Conservation (phyloP, 2,329 filamentous ascomycete species). For the Aspergillus pseudoviridinutans region DNA sequence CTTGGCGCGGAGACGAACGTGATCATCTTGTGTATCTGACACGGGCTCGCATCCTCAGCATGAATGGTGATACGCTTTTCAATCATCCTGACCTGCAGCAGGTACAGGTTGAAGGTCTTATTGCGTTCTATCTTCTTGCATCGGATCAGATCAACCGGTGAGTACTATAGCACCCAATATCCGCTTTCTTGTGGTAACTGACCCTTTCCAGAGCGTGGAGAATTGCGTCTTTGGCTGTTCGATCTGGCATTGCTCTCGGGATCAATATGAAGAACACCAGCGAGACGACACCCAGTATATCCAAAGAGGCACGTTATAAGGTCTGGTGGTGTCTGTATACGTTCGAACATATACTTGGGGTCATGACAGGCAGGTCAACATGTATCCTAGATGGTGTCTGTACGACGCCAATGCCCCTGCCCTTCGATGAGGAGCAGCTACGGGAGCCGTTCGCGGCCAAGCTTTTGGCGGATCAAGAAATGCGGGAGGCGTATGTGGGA, state of each 20-base stretch:
- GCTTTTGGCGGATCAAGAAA: conserved; percentile 26
- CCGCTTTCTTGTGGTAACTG: background rate
- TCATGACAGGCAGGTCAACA: conserved; percentile 45
- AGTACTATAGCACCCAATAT: conserved; percentile 5
- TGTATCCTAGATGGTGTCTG: conserved; percentile 42
- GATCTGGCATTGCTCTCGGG: conserved; percentile 41
- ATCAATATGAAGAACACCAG: conserved; percentile 44
- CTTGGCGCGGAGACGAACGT: conserved; percentile 39
- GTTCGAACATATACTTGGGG: conserved; percentile 42
- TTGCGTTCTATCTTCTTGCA: conserved; percentile 42
- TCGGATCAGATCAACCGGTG: conserved; percentile 44
- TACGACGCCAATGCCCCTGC: conserved; percentile 40
- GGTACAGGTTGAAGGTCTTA: conserved; percentile 42
- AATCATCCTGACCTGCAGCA: conserved; percentile 44
- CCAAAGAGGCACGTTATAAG: conserved; percentile 44
- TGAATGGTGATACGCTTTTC: conserved; percentile 41
- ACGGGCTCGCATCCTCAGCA: conserved; percentile 40
- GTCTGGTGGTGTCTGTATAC: conserved; percentile 46
- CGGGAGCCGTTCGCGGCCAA: conserved; percentile 30
- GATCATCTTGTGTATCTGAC: conserved; percentile 45
- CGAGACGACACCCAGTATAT: conserved; percentile 31
- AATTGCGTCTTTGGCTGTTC: conserved; percentile 39
- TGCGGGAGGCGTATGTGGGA: conserved; percentile 32
- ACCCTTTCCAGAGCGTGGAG: conserved; percentile 36
- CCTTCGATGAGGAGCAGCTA: conserved; percentile 39